Percentiles rank a stretch among this genome's conserved stretches.
Conservation (phyloP, 257 asterid species). For the Solanum habrochaites region DNA sequence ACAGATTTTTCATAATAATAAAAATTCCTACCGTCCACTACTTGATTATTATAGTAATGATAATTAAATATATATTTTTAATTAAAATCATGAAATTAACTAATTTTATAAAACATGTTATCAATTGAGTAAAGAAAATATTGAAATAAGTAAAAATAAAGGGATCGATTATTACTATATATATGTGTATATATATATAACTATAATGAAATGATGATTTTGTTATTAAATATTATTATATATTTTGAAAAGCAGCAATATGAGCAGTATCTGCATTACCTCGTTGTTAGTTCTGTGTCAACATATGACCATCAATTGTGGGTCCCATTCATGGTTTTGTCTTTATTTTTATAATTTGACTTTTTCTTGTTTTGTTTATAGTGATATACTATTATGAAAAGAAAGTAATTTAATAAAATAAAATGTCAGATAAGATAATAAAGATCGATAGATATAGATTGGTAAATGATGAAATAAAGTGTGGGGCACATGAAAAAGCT, state of each 20-base stretch:
- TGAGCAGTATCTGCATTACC: background rate
- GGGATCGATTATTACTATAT: too few species aligned
- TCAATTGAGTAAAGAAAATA: too few species aligned
- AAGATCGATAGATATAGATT: background rate
- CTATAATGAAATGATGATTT: background rate
- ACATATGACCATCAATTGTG: background rate
- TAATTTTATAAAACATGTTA: too few species aligned
- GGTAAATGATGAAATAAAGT: background rate
- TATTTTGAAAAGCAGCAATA: background rate
- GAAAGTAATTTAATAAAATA: background rate
- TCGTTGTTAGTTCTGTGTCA: slow-evolving; percentile 17
- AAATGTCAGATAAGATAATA: slow-evolving; percentile 5
- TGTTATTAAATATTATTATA: background rate
- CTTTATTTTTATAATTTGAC: background rate
- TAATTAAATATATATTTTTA: too few species aligned
- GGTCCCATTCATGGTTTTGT: background rate
- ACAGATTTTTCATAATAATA: too few species aligned
- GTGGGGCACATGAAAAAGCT: slow-evolving; percentile 5
- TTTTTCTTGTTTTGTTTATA: background rate
- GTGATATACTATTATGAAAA: background rate
- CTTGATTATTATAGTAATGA: background rate
- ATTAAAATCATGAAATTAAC: too few species aligned
- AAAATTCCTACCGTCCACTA: too few species aligned
- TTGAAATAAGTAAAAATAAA: too few species aligned
- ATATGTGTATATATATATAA: background rate